These are phyloP conservation scores for Tubosaeta brunneosetosa DNA, from an alignment of 768 basidiomycete genomes.

Conservation along the genomic window DNA sequence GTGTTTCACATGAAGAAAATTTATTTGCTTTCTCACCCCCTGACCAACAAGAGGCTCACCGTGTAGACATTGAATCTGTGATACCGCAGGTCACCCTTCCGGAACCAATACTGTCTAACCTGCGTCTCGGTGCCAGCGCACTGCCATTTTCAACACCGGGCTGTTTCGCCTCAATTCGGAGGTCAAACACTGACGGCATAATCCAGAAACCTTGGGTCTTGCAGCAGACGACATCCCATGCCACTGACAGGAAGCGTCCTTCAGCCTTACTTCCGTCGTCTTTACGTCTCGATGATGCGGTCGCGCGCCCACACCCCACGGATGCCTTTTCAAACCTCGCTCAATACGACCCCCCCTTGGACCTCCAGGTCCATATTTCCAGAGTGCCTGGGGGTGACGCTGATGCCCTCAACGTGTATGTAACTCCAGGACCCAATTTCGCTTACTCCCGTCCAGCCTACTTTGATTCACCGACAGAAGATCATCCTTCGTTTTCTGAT, in stretches of 20 bases:
- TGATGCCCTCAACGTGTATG: constrained; percentile 27
- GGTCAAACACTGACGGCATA: background rate
- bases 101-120: background rate
- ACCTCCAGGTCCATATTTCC: constrained; percentile 5
- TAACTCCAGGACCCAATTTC: constrained; percentile 47
- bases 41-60: constrained; percentile 10
- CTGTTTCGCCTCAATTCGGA: constrained; percentile 12
- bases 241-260: constrained; percentile 8
- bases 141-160: constrained; percentile 26
- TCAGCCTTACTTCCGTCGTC: constrained; percentile 3
- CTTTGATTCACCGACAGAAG: constrained; percentile 51
- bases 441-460: constrained; percentile 35
- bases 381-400: constrained; percentile 2
- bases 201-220: constrained; percentile 2
- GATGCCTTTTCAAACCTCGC: constrained; percentile 4
- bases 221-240: constrained; percentile 9
- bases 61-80: background rate
- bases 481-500: constrained; percentile 36
- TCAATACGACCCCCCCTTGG: constrained; percentile 12
- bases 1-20: constrained; percentile 11
- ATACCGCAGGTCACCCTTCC: background rate
- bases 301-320: constrained; percentile 1
- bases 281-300: constrained; percentile 19
- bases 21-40: constrained; percentile 30
- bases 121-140: background rate